Evolutionary conservation across 345 rosid genomes (phyloP), one percentile per base, ranked within the genome.

Genomic region (Camelina sativa): DNA sequence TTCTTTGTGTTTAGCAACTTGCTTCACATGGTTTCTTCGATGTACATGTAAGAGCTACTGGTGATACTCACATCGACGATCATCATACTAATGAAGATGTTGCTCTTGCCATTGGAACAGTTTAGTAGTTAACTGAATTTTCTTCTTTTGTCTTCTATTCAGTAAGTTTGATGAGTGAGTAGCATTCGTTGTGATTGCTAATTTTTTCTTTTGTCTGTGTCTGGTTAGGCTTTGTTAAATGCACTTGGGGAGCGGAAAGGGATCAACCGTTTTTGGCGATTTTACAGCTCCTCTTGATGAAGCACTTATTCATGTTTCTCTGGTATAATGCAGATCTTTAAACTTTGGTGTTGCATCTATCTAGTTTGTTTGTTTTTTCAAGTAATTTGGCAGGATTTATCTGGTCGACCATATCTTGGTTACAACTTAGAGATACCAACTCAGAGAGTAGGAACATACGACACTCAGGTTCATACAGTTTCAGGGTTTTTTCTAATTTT

Each of bases 261-360:
- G 65, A 92, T 95, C 61, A 81, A 89, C 57, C 88, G 97, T n/a
- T 91, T 91, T 92, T 23, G 97, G 98, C 19, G 93, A 92, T 77
- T 95, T 90, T 78, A 85, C 97, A 12, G 97, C 96, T 79, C 94
- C 99, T 53, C 96, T 90, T 54, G 99, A 92, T 80, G 98, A 92
- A 83, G 98, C 96, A 20, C 79, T 90, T 43, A 68, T 89, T 67
- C 98, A 90, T 80, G 98, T 90, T 79, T 81, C 92, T 4, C 73
- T 88, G 96, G 99, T 89, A 84, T 34, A 34, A 11, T 41, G 62
- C 12, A 28, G 30, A 11, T 41, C 16, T 52, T 15, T 13, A n/a
- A 55, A 23, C 72, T 50, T 13, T 28, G 30, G 13, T 6, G n/a
- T 62, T 72, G 40, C 15, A 19, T 37, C 25, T 22, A 47, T 28